A percentile compares a stretch with the other conserved stretches of the same genome.
Evolutionary conservation across 352 stramenopile genomes (phyloP).

Genomic region (Hyaloperonospora brassicae): DNA sequence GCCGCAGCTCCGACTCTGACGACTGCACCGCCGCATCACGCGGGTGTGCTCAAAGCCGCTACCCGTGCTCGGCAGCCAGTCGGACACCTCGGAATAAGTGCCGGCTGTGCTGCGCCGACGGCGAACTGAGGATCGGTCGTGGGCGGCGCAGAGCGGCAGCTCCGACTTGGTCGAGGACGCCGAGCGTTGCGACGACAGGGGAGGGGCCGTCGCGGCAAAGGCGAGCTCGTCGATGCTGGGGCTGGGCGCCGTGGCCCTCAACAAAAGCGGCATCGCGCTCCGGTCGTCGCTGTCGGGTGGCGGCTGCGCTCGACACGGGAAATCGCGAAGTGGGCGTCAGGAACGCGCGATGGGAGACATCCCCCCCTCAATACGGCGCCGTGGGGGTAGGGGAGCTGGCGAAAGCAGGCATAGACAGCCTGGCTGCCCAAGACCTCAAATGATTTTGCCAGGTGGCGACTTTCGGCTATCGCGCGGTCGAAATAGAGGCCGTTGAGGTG

Average conservation of each 20-base stretch:
- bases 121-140: conserved; percentile 29
- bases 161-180: conserved; percentile 15
- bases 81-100: conserved; percentile 20
- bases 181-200: conserved; percentile 22
- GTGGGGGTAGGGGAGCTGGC: conserved; percentile 6
- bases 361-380: conserved; percentile 6
- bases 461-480: no score
- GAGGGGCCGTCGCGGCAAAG: conserved; percentile 30
- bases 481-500: neutral
- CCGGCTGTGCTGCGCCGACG: conserved; percentile 30
- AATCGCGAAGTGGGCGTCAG: conserved; percentile 20
- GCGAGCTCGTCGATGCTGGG: conserved; percentile 68
- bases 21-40: conserved; percentile 10
- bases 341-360: conserved; percentile 8
- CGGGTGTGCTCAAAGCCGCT: conserved; percentile 10
- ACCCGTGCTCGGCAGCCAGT: conserved; percentile 15
- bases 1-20: conserved; percentile 13
- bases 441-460: conserved; percentile 1
- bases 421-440: conserved; percentile 3
- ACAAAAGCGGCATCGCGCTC: conserved; percentile 53
- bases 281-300: neutral
- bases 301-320: conserved; percentile 3
- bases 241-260: conserved; percentile 56
- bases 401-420: conserved; percentile 10
- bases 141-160: conserved; percentile 31